These are phyloP conservation scores for Chloranthus sessilifolius DNA, from an alignment of 164 flowering plant species.

Conservation along the genomic window DNA sequence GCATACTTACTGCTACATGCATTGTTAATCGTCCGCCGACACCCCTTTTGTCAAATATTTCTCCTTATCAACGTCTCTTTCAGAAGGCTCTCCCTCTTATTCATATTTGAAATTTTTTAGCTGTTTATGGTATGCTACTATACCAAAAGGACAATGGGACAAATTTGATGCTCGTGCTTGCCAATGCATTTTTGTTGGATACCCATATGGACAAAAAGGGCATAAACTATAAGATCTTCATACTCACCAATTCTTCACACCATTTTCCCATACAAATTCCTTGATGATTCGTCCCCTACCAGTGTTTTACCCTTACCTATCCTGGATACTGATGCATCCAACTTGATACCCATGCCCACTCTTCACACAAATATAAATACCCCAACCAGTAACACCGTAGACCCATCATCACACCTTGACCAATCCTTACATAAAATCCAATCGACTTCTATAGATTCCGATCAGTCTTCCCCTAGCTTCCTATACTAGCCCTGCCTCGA, in stretches of 20 bases:
- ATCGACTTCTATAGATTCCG: background rate
- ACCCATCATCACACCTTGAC: background rate
- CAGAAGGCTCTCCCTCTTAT: too few species aligned
- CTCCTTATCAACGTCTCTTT: background rate
- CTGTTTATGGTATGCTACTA: too few species aligned
- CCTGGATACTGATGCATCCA: too few species aligned
- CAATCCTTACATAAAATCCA: background rate
- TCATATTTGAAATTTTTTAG: too few species aligned
- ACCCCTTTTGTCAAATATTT: background rate
- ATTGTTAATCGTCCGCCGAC: background rate
- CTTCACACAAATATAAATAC: too few species aligned
- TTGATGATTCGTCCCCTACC: too few species aligned
- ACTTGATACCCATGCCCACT: too few species aligned
- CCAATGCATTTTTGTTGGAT: background rate
- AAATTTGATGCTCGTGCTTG: constrained; percentile 1
- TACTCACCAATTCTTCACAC: background rate
- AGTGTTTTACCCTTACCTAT: constrained; percentile 1
- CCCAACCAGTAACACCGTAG: background rate
- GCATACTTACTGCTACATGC: background rate
- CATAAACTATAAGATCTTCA: background rate
- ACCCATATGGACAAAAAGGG: constrained; percentile 1
- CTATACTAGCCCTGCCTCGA: too few species aligned
- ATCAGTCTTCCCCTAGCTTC: background rate
- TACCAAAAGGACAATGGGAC: too few species aligned
- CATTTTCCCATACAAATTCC: background rate